Evolutionary conservation across 495 filamentous ascomycete species (phyloP).

Genomic region (Neurospora tetraspora): DNA sequence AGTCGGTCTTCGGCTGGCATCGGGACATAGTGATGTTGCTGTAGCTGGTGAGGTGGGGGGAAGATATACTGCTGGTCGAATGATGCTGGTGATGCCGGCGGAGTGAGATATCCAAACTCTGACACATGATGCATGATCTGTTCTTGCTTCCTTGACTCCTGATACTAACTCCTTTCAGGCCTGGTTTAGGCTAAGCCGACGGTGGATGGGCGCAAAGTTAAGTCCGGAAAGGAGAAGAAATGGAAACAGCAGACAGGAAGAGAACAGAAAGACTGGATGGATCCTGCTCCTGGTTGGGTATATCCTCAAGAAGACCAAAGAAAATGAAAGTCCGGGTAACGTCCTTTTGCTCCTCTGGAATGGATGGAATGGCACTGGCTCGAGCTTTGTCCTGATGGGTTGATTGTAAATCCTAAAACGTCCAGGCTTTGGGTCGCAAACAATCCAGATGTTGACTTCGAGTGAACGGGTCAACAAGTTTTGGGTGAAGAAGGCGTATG

Average conservation of each 20-base stretch:
- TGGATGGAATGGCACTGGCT: constrained; percentile 2
- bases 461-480: constrained; percentile 25
- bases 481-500: constrained; percentile 4
- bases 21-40: constrained; percentile 31
- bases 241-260: constrained; percentile 5
- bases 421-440: constrained; percentile 7
- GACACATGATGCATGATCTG: constrained; percentile 44
- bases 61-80: constrained; percentile 35
- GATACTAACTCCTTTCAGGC: constrained; percentile 23
- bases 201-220: constrained; percentile 2
- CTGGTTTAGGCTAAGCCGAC: constrained; percentile 6
- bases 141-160: constrained; percentile 23
- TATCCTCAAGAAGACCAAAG: constrained; percentile 7
- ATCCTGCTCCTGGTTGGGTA: constrained; percentile 4
- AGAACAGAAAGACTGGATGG: constrained; percentile 13
- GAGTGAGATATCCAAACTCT: constrained; percentile 43
- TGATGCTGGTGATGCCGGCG: constrained; percentile 35
- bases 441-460: constrained; percentile 15
- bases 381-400: neutral
- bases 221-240: constrained; percentile 7
- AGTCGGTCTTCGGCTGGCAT: constrained; percentile 69
- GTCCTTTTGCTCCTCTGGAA: neutral
- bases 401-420: neutral
- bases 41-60: constrained; percentile 23
- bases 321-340: constrained; percentile 1